phyloP scores from a whole-genome alignment of 306 rosid genomes.

The Ormosia semicastrata region DNA sequence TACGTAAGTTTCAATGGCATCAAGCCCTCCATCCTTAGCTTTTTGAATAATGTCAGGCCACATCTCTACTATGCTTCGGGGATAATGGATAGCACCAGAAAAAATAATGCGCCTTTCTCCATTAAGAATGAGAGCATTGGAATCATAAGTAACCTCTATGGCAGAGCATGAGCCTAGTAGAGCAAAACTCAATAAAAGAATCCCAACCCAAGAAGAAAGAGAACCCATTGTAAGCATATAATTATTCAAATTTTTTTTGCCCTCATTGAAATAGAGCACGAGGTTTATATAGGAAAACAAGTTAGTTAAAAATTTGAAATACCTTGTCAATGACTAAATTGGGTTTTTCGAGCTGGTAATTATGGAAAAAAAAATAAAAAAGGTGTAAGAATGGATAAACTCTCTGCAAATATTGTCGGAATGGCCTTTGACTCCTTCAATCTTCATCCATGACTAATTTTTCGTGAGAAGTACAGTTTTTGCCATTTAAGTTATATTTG shows the following conservation, averaged over 20 bases:
- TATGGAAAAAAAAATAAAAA: background rate
- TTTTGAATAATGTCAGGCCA: conserved; percentile 32
- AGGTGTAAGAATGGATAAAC: background rate
- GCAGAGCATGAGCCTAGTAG: background rate
- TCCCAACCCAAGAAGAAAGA: background rate
- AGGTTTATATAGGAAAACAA: background rate
- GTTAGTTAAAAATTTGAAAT: too few species aligned
- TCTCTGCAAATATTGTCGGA: background rate
- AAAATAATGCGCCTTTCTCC: conserved; percentile 24
- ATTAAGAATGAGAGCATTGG: conserved; percentile 31
- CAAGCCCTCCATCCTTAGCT: conserved; percentile 34
- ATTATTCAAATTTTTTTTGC: background rate
- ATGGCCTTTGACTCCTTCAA: background rate
- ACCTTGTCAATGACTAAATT: background rate
- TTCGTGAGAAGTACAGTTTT: background rate
- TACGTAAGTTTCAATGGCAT: conserved; percentile 35
- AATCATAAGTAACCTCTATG: conserved; percentile 1
- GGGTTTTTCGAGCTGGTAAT: background rate
- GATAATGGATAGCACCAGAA: conserved; percentile 32
- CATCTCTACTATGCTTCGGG: conserved; percentile 27
- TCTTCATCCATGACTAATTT: background rate
- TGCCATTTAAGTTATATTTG: too few species aligned
- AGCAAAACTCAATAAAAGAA: background rate
- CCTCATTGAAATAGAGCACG: background rate
- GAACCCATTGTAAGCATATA: background rate